Percentiles rank a stretch among this genome's conserved stretches.
These are phyloP conservation scores for Fusarium chlamydosporum DNA, from an alignment of 2,329 filamentous ascomycete genomes.

Conservation along the genomic window DNA sequence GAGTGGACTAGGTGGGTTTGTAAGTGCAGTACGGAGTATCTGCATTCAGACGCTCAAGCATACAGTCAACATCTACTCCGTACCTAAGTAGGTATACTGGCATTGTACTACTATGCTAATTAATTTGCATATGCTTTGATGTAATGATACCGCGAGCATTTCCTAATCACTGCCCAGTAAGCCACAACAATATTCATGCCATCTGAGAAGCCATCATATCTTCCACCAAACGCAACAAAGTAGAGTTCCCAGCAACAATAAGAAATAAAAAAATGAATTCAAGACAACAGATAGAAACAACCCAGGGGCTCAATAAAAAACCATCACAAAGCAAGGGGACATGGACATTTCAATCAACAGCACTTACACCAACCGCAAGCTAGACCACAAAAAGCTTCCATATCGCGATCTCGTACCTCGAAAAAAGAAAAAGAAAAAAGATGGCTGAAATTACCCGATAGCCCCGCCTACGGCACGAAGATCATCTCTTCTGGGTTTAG, in stretches of 20 bases:
- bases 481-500: constrained; percentile 46
- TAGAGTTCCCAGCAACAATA: background rate
- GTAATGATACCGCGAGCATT: background rate
- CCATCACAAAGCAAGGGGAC: constrained; percentile 5
- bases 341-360: background rate
- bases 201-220: constrained; percentile 42
- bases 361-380: background rate
- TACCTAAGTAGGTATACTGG: background rate
- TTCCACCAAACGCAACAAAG: constrained; percentile 17
- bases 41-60: background rate
- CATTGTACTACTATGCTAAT: background rate
- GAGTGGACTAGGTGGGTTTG: constrained; percentile 6
- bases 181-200: background rate
- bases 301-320: background rate
- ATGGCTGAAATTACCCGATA: constrained; percentile 46
- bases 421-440: constrained; percentile 7
- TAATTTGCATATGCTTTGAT: background rate
- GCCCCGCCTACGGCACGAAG: constrained; percentile 36
- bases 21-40: background rate
- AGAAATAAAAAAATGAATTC: background rate
- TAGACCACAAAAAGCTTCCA: background rate
- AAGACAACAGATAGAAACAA: background rate
- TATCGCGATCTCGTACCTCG: constrained; percentile 6
- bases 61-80: background rate
- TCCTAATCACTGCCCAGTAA: background rate